Evolutionary conservation across 441 rosid species (phyloP), one percentile per base, ranked within the genome.

Genomic region (Populus hybrid): DNA sequence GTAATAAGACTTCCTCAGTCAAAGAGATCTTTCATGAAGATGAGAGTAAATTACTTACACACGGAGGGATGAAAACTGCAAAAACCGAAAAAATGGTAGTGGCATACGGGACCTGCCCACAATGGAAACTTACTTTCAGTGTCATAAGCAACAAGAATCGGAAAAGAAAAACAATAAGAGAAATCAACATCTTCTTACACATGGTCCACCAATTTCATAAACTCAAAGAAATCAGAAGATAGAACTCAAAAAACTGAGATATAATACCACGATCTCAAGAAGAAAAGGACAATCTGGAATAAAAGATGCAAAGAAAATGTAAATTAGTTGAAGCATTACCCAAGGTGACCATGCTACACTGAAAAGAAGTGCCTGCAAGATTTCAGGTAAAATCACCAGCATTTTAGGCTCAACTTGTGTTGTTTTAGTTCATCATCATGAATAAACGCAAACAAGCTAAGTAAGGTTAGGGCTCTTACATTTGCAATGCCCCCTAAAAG

Each of bases 321-420:
- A 73, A 75, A 32, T 77, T 67, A 32, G 61, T 24, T 63, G 35
- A 69, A 75, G n/a, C 53, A 79, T 86, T 84, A 93, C 98, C 98
- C 97, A 93, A 77, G 76, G 71, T 69, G 97, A 82, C 97, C 97
- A 95, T 40, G 99, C 82, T 75, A 93, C 77, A 83, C 99, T 90
- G 84, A 80, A 72, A 75, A 95, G 61, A 73, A 83, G 81, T 84
- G 84, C 85, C 97, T 93, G 90, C 96, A 84, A 67, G 38, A 80
- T 21, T 76, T 16, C 46, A 72, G 32, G 35, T 61, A 26, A 26
- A 40, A 70, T 36, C 28, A 75, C 80, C 73, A 63, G 40, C 2
- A 23, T 14, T 67, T 67, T 61, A 66, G 64, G 70, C n/a, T 66
- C 18, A 40, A 30, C 32, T 10, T 38, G 5, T 18, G 12, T 1